phyloP scores from a whole-genome alignment of 257 asterid genomes.

The Solanum dulcamara region DNA sequence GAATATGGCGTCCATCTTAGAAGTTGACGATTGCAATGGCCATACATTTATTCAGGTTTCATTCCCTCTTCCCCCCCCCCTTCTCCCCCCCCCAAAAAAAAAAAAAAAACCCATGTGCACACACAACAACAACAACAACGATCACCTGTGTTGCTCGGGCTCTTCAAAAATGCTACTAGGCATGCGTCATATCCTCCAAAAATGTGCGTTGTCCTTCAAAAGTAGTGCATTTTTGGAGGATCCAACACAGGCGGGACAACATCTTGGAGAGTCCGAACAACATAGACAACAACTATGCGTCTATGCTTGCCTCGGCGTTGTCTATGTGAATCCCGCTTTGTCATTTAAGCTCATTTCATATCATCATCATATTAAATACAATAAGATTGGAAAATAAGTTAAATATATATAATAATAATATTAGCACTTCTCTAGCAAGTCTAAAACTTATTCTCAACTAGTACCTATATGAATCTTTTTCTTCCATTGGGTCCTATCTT shows the following conservation, averaged over 20 bases:
- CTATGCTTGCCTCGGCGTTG: not conserved
- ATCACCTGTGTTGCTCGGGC: not conserved
- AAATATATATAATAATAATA: not conserved
- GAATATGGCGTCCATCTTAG: conserved; percentile 78
- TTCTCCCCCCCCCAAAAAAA: not conserved
- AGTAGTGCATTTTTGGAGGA: not conserved
- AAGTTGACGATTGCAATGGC: conserved; percentile 62
- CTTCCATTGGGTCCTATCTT: not conserved
- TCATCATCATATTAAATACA: not conserved
- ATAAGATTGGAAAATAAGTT: not conserved
- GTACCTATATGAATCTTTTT: not conserved
- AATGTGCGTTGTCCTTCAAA: not conserved
- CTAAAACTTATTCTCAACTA: not conserved
- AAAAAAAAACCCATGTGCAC: too few relatives aligned
- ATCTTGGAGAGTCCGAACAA: not conserved
- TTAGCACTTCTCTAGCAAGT: not conserved
- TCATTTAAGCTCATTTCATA: not conserved
- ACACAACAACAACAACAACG: too few relatives aligned
- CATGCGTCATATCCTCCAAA: not conserved
- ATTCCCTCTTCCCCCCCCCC: not conserved
- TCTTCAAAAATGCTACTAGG: not conserved
- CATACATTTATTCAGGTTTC: conserved; percentile 71
- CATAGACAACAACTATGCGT: not conserved
- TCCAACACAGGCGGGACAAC: not conserved
- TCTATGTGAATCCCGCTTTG: not conserved